Conservation (phyloP, 169 alveolate genomes). For the Nephromyces sp. region DNA sequence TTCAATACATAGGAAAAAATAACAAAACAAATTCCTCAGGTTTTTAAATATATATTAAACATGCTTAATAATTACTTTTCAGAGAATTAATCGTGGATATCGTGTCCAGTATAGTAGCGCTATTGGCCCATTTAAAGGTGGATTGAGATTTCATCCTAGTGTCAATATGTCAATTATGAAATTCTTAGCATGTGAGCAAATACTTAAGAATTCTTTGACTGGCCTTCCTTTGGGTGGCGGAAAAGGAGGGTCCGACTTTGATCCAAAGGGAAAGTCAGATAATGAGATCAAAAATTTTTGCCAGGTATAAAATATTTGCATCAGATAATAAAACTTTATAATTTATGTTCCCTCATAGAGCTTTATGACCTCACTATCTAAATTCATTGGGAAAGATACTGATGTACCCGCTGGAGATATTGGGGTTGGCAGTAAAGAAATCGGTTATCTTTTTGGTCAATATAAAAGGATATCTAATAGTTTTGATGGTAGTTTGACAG, state of each 20-base stretch:
- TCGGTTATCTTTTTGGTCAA: slow-evolving; percentile 72
- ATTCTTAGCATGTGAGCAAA: slow-evolving; percentile 72
- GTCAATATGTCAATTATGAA: slow-evolving; percentile 64
- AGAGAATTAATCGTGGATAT: slow-evolving; percentile 57
- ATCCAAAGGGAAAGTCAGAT: slow-evolving; percentile 71
- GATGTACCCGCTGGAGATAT: slow-evolving; percentile 82
- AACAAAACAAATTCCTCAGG: too few species aligned
- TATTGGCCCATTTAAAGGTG: slow-evolving; percentile 73
- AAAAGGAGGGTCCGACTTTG: slow-evolving; percentile 78
- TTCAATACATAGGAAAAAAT: too few species aligned
- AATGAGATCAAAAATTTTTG: slow-evolving; percentile 61
- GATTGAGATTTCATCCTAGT: slow-evolving; percentile 67
- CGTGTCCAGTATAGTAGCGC: slow-evolving; percentile 65
- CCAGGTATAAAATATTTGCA: slow-evolving; percentile 42
- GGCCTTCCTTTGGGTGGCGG: slow-evolving; percentile 69
- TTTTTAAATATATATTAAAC: too few species aligned
- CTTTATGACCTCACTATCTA: slow-evolving; percentile 39
- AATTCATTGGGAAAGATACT: slow-evolving; percentile 61
- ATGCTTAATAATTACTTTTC: neutral
- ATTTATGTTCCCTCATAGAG: neutral
- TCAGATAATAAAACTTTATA: slow-evolving; percentile 5
- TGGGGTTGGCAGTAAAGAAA: slow-evolving; percentile 73
- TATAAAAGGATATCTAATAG: slow-evolving; percentile 45
- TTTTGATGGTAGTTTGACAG: slow-evolving; percentile 63
- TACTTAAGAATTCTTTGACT: slow-evolving; percentile 68